phyloP scores from a whole-genome alignment of 352 stramenopile genomes.

The Phytophthora fragariae region DNA sequence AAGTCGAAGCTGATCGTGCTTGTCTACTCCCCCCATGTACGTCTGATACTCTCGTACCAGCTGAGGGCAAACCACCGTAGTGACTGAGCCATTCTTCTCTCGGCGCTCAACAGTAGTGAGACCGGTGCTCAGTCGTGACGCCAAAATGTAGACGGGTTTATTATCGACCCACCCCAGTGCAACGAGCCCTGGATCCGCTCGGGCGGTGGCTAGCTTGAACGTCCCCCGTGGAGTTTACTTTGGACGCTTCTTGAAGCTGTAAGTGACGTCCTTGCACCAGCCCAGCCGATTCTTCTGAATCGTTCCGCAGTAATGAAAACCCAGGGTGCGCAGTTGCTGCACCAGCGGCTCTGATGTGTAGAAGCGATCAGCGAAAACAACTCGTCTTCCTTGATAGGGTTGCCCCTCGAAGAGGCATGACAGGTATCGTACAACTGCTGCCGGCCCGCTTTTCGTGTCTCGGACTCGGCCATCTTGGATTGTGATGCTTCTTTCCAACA shows the following conservation, averaged over 20 bases:
- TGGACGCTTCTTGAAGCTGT: conserved; percentile 4
- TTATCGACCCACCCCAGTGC: conserved; percentile 6
- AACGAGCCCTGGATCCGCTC: conserved; percentile 4
- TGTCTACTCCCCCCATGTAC: conserved; percentile 26
- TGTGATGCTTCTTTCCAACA: conserved; percentile 1
- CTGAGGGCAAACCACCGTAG: not conserved
- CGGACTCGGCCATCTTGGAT: too few relatives aligned
- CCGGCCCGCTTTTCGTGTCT: conserved; percentile 12
- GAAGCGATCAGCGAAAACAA: conserved; percentile 11
- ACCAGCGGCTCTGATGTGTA: conserved; percentile 10
- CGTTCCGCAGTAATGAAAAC: conserved; percentile 16
- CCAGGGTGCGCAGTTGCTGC: conserved; percentile 13
- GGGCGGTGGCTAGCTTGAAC: conserved; percentile 5
- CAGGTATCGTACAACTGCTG: conserved; percentile 14
- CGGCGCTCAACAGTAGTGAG: not conserved
- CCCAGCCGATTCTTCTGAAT: conserved; percentile 8
- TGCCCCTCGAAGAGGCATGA: conserved; percentile 9
- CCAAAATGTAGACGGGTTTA: conserved; percentile 10
- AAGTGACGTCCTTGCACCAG: conserved; percentile 9
- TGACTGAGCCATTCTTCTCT: conserved; percentile 2
- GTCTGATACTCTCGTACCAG: not conserved
- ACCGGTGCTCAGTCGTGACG: not conserved
- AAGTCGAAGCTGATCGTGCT: conserved; percentile 33
- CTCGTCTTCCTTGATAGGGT: conserved; percentile 1
- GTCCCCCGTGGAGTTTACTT: not conserved